Conservation (phyloP, 2,329 filamentous ascomycete species). For the Hymenoscyphus albidus region DNA sequence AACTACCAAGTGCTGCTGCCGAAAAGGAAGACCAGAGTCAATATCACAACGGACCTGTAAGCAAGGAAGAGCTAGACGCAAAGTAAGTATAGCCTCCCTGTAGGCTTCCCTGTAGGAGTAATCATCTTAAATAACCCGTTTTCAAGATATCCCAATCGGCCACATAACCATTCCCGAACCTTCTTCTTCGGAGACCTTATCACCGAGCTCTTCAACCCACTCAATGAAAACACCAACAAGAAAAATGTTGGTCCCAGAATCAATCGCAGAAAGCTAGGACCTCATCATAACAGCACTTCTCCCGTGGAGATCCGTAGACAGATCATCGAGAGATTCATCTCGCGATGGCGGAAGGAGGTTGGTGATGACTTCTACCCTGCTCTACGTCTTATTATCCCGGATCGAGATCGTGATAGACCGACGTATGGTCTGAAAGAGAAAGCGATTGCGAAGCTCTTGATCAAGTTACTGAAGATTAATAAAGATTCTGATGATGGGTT, state of each 20-base stretch:
- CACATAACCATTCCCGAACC: conserved; percentile 74
- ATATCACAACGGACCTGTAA: conserved; percentile 43
- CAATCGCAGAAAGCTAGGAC: conserved; percentile 55
- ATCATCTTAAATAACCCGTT: conserved; percentile 4
- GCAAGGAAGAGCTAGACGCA: conserved; percentile 13
- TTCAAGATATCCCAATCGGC: conserved; percentile 72
- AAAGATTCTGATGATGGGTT: conserved; percentile 85
- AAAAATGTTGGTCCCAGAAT: conserved; percentile 45
- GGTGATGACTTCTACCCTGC: conserved; percentile 92
- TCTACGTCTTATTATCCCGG: conserved; percentile 83
- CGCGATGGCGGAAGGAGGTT: conserved; percentile 80
- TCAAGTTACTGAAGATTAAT: conserved; percentile 89
- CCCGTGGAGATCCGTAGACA: conserved; percentile 74
- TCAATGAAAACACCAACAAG: conserved; percentile 68
- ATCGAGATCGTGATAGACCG: conserved; percentile 85
- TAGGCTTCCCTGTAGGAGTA: background rate
- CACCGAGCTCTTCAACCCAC: conserved; percentile 73
- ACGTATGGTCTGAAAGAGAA: conserved; percentile 96
- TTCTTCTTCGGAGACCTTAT: conserved; percentile 79
- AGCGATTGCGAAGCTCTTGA: conserved; percentile 82
- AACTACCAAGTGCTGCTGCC: conserved; percentile 26
- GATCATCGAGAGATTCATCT: conserved; percentile 83
- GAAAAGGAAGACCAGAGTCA: conserved; percentile 44
- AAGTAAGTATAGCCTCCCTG: conserved; percentile 9
- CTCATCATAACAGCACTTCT: conserved; percentile 53